Evolutionary conservation across 352 stramenopile species (phyloP), one percentile per base, ranked within the genome.

Genomic region (Globisporangium cylindrosporum): DNA sequence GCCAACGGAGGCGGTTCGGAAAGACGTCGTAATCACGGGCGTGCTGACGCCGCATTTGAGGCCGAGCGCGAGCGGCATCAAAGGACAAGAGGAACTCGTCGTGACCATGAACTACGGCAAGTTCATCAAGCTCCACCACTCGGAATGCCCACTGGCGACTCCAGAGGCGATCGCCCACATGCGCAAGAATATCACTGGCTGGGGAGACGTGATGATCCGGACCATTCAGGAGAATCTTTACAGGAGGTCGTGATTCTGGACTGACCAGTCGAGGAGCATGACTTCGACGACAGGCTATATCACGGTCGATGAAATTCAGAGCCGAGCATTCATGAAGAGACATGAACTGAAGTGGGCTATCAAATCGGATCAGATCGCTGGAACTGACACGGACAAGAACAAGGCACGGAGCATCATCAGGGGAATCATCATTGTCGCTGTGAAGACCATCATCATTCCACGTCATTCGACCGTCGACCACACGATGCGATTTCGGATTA

Each of bases 91-190:
- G 10, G 61, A 77, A 24, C 64, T 74, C 5, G 73, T 82, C 1
- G 73, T 79, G 27, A 57, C 74, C 5, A 57, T 81, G 53, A 70
- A 38, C 4, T 49, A 60, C 1, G 73, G 68, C 67, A 80, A 72
- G 38, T 64, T 59, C 24, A 41, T 75, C 6, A 67, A 75, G 49
- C 54, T 79, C 24, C 55, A 74, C 54, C 67, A 64, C n/a, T 62
- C 61, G 0, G 51, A 71, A 9, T 81, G 9, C 6, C 53, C 53
- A 14, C 67, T 25, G 41, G 62, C 70, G 12, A 72, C 69, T 1
- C 43, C 65, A 1, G 67, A 73, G 29, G 67, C 68, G 4, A 27
- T 81, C 6, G 62, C 63, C n/a, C 55, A 68, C 12, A 64, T 71
- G 36, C 69, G 70, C 32, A 56, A 62, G n/a, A 51, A 58, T 22